These are phyloP conservation scores for Diaporthe caulivora DNA, from an alignment of 2,329 filamentous ascomycete species.

Conservation along the genomic window DNA sequence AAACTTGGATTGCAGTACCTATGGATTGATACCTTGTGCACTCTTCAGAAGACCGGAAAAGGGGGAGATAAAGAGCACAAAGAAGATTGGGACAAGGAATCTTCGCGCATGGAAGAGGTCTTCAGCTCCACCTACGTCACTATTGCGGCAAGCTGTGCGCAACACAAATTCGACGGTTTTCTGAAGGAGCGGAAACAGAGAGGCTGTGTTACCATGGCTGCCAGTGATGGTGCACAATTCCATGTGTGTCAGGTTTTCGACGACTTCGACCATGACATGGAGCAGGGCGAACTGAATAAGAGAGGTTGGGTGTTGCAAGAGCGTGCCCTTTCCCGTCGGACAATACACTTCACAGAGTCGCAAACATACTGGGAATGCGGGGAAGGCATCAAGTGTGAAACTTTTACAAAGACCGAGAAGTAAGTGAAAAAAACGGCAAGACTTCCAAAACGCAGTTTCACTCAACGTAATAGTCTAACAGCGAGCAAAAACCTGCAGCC, in stretches of 20 bases:
- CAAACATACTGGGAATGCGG: neutral
- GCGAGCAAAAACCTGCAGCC: too few species aligned
- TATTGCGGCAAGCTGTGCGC: neutral
- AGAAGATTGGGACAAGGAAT: neutral
- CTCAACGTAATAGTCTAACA: too few species aligned
- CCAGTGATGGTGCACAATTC: neutral
- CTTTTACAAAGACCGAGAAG: neutral
- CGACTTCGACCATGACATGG: neutral
- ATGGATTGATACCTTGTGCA: neutral
- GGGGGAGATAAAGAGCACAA: neutral
- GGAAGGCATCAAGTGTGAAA: neutral
- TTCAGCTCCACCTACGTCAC: neutral
- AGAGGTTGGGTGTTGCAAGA: neutral
- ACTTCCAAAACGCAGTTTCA: too few species aligned
- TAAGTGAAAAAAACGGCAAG: too few species aligned
- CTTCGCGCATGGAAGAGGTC: neutral
- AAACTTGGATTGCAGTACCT: neutral
- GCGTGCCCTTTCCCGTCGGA: neutral
- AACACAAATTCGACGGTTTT: neutral
- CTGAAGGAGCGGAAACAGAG: neutral
- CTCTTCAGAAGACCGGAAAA: neutral
- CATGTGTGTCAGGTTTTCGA: neutral
- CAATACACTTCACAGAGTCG: neutral
- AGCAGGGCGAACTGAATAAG: neutral
- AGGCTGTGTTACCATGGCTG: neutral